These are phyloP conservation scores for Phytophthora melonis DNA, from an alignment of 352 stramenopile genomes.

Conservation along the genomic window DNA sequence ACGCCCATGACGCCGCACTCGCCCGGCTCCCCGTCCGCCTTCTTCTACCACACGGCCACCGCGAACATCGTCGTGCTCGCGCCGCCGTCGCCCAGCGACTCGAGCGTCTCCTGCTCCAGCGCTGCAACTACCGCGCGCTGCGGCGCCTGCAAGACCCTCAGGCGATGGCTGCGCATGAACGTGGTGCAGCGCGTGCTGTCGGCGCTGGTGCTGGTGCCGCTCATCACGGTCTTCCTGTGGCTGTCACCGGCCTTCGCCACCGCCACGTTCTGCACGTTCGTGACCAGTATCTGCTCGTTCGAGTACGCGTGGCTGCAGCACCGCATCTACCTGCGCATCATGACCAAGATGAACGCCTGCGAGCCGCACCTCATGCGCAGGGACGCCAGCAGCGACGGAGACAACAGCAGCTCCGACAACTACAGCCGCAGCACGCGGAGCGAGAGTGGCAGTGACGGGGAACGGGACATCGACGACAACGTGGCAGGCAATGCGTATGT, in stretches of 20 bases:
- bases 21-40: constrained; percentile 35
- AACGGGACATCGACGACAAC: constrained; percentile 5
- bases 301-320: constrained; percentile 79
- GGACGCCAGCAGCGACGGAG: constrained; percentile 15
- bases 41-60: constrained; percentile 41
- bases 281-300: constrained; percentile 71
- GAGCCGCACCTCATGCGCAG: constrained; percentile 30
- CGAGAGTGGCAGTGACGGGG: constrained; percentile 35
- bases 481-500: neutral
- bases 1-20: constrained; percentile 37
- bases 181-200: constrained; percentile 71
- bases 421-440: constrained; percentile 46
- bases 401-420: constrained; percentile 33
- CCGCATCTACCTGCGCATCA: constrained; percentile 66
- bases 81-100: constrained; percentile 28
- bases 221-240: constrained; percentile 77
- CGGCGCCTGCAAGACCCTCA: neutral
- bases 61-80: constrained; percentile 31
- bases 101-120: constrained; percentile 7
- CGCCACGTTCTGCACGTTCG: constrained; percentile 71
- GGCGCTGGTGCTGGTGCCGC: constrained; percentile 60
- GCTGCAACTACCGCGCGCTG: neutral
- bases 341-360: constrained; percentile 42
- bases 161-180: constrained; percentile 48
- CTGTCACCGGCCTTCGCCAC: constrained; percentile 70